Percentiles rank a stretch among this genome's conserved stretches.
phyloP scores from a whole-genome alignment of 495 filamentous ascomycete genomes.

The Friedmanniomyces endolithicus region DNA sequence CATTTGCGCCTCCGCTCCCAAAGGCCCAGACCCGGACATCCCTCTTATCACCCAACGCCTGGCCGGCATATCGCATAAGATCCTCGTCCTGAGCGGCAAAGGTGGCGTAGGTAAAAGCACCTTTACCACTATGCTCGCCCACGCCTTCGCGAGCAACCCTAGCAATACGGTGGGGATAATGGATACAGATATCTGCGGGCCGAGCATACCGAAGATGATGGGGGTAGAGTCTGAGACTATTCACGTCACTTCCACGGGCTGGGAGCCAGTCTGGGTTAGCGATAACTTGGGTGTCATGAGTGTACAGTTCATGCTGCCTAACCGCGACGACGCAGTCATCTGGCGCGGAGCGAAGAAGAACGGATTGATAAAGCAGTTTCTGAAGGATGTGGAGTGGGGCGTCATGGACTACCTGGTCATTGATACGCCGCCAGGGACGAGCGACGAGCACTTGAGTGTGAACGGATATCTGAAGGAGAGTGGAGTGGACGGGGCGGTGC shows the following conservation, averaged over 20 bases:
- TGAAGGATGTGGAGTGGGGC: slow-evolving; percentile 97
- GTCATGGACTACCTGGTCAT: slow-evolving; percentile 85
- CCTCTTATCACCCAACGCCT: slow-evolving; percentile 75
- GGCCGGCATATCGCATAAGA: slow-evolving; percentile 71
- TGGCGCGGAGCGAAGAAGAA: slow-evolving; percentile 99
- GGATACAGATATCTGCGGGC: slow-evolving; percentile 95
- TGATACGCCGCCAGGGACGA: slow-evolving; percentile 90
- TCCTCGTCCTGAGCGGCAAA: slow-evolving; percentile 85
- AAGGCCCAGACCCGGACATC: slow-evolving; percentile 91
- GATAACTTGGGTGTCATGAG: slow-evolving; percentile 92
- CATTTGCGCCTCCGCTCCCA: slow-evolving; percentile 88
- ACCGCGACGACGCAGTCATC: slow-evolving; percentile 83
- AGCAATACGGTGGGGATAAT: slow-evolving; percentile 73
- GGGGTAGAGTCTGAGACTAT: slow-evolving; percentile 87
- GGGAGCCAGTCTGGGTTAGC: slow-evolving; percentile 85
- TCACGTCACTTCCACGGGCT: slow-evolving; percentile 68
- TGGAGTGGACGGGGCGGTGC: slow-evolving; percentile 81
- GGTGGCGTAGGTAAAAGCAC: slow-evolving; percentile 95
- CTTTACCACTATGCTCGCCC: slow-evolving; percentile 72
- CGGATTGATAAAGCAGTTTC: slow-evolving; percentile 89
- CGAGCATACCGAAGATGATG: slow-evolving; percentile 95
- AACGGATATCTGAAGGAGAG: slow-evolving; percentile 77
- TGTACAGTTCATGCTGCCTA: slow-evolving; percentile 94
- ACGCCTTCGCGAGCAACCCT: slow-evolving; percentile 70
- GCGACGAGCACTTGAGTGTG: slow-evolving; percentile 87